These are phyloP conservation scores for Ophiostoma ulmi DNA, from an alignment of 2,329 filamentous ascomycete species.

Conservation along the genomic window DNA sequence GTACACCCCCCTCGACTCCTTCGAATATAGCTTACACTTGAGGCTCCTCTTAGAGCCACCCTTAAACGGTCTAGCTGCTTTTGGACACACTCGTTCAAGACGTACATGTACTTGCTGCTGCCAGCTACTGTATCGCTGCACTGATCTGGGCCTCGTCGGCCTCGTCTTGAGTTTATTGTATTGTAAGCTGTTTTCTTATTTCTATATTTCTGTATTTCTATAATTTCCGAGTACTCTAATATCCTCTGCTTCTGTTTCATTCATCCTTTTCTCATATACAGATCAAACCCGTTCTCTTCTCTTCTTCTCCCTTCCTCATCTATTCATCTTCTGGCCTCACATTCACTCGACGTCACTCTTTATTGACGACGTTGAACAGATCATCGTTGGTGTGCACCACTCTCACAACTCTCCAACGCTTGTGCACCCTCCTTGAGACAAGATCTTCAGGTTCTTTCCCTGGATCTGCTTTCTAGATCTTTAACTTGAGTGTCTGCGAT, in stretches of 20 bases:
- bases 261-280: background rate
- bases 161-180: background rate
- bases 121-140: background rate
- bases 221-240: background rate
- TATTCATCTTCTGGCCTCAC: background rate
- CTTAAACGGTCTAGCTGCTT: background rate
- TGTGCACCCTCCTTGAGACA: background rate
- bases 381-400: background rate
- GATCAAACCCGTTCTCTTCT: background rate
- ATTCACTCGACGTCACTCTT: background rate
- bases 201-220: background rate
- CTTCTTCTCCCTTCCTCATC: background rate
- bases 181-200: background rate
- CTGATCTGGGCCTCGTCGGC: background rate
- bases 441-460: background rate
- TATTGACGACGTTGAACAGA: background rate
- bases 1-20: background rate
- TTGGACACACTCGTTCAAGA: background rate
- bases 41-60: background rate
- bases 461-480: background rate
- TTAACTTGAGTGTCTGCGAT: background rate
- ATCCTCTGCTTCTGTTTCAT: background rate
- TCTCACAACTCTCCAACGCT: background rate
- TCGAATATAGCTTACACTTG: too few relatives aligned
- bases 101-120: constrained; percentile 6